Conservation (phyloP, 345 rosid species). For the Mercurialis annua region DNA sequence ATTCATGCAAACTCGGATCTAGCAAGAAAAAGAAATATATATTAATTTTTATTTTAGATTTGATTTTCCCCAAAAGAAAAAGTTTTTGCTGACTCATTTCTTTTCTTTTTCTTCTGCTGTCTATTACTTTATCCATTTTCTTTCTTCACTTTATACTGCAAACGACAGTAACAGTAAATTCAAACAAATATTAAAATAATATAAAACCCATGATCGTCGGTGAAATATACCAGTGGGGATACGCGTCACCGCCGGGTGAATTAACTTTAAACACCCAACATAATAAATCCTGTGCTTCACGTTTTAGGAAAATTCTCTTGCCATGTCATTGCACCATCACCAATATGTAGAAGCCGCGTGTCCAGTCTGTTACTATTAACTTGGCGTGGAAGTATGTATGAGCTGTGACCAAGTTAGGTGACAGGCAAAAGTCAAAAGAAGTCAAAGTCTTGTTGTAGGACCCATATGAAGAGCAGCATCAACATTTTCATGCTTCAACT, state of each 20-base stretch:
- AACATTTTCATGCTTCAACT: constrained; percentile 8
- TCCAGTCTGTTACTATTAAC: no score
- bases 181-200: neutral
- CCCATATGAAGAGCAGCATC: constrained; percentile 6
- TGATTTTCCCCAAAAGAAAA: no score
- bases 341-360: constrained; percentile 16
- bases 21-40: no score
- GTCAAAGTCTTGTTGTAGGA: neutral
- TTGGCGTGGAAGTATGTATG: no score
- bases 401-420: constrained; percentile 7
- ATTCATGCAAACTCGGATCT: no score
- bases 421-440: neutral
- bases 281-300: constrained; percentile 16
- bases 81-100: neutral
- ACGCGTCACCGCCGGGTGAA: neutral
- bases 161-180: neutral
- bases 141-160: neutral
- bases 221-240: neutral
- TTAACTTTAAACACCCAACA: neutral
- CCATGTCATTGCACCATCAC: neutral
- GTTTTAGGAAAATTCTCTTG: constrained; percentile 10
- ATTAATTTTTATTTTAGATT: no score
- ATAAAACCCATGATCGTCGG: constrained; percentile 4
- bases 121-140: neutral
- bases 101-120: neutral